Evolutionary conservation across 2,329 filamentous ascomycete genomes (phyloP).

Genomic region (Epichloe gansuensis): DNA sequence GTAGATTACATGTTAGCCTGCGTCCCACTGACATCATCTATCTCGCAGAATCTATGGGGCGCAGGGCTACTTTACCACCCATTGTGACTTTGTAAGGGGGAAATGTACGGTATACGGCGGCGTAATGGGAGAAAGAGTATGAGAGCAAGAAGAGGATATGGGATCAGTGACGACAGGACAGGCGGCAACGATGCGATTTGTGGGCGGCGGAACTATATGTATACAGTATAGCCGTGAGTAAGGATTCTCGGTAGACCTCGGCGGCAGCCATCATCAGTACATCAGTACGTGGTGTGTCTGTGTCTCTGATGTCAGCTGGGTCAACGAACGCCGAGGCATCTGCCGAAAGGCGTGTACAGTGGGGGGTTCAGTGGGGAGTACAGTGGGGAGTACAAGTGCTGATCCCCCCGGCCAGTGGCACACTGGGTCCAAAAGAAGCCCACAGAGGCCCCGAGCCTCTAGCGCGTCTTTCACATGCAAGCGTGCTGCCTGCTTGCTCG

Average conservation of each 20-base stretch:
- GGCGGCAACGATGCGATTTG: background rate
- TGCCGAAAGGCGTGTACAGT: background rate
- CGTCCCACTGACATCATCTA: background rate
- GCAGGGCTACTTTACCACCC: constrained; percentile 21
- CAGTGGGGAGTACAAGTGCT: too few relatives aligned
- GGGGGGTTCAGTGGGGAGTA: too few relatives aligned
- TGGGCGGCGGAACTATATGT: constrained; percentile 3
- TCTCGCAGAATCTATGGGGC: background rate
- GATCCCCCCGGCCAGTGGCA: too few relatives aligned
- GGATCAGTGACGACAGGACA: background rate
- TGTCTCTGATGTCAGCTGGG: constrained; percentile 3
- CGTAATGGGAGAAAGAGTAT: background rate
- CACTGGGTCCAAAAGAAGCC: background rate
- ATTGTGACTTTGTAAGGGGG: constrained; percentile 14
- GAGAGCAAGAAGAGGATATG: background rate
- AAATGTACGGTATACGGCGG: background rate
- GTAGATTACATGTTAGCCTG: background rate
- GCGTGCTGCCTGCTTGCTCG: background rate
- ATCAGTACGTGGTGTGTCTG: background rate
- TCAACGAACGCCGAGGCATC: constrained; percentile 6
- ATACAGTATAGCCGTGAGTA: background rate
- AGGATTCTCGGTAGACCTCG: constrained; percentile 4
- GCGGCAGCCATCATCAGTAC: background rate
- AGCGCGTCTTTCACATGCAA: constrained; percentile 21
- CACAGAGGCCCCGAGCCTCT: background rate